phyloP scores from a whole-genome alignment of 164 flowering plant species.

The Vitis amurensis region DNA sequence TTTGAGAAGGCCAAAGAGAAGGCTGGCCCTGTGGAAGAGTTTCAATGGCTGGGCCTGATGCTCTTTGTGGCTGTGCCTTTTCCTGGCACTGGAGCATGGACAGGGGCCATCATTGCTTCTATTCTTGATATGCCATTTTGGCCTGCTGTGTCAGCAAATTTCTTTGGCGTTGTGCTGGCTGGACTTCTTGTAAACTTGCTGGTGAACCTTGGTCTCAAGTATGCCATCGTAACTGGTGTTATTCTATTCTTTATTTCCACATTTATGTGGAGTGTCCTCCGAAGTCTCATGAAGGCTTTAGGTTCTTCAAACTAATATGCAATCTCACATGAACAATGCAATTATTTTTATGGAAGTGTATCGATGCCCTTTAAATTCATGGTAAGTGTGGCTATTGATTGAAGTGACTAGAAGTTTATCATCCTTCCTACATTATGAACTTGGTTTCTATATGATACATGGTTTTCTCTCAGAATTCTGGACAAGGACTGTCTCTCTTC shows the following conservation, averaged over 20 bases:
- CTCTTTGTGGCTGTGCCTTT: conserved; percentile 97
- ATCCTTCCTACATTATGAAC: no score
- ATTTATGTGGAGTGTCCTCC: conserved; percentile 84
- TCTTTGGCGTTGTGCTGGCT: conserved; percentile 76
- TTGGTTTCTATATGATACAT: background rate
- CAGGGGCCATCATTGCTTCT: conserved; percentile 90
- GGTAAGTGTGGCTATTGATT: background rate
- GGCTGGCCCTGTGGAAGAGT: conserved; percentile 91
- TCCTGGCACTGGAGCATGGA: conserved; percentile 99
- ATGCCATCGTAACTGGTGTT: conserved; percentile 69
- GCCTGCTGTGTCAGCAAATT: conserved; percentile 76
- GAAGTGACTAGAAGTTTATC: no score
- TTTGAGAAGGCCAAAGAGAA: conserved; percentile 73
- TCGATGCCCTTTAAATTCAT: background rate
- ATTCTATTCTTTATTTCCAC: conserved; percentile 76
- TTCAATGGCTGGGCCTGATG: conserved; percentile 98
- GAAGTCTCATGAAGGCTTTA: conserved; percentile 53
- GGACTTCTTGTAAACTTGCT: conserved; percentile 88
- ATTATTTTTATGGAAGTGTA: background rate
- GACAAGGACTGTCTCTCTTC: background rate
- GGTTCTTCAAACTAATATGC: conserved; percentile 35
- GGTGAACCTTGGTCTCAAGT: conserved; percentile 93
- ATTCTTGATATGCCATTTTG: conserved; percentile 92
- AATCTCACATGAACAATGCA: conserved; percentile 1
- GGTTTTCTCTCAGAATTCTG: background rate